Evolutionary conservation across 176 grass and related monocot genomes (phyloP), one percentile per base, ranked within the genome.

Genomic region (Bothriochloa decipiens): DNA sequence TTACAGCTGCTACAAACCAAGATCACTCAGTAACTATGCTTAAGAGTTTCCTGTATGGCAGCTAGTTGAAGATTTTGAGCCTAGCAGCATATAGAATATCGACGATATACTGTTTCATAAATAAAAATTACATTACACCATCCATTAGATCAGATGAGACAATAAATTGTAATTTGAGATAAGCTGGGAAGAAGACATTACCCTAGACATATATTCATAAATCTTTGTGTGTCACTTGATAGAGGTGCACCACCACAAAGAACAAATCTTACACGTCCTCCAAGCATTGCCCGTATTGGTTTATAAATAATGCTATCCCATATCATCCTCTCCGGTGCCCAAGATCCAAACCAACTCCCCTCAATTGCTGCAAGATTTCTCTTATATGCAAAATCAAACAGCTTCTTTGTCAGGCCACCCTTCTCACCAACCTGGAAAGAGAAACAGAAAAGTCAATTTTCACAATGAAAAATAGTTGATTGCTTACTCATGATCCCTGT

Each of bases 171-270:
- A 67, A 76, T 33, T 79, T 28, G 65, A 63, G 50, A 72, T 57
- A 76, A 84, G 29, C 25, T 17, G 29, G 28, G 43, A 9, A 64
- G 39, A 71, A 79, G 41, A 83, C 78, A 86, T 94, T 88, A 94
- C 94, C 94, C 94, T 20, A 97, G 63, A 65, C 94, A 94, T 90
- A 94, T 94, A 78, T 97, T 97, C 72, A 90, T 92, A 81, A 97
- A 94, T 97, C 94, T 94, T 85, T 97, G 94, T 29, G 94, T 92
- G 41, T 94, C 94, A 64, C 77, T 72, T 64, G 91, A 97, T 61
- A 97, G 81, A 78, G 94, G 89, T 47, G 94, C 94, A 5, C 91
- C 94, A 79, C 94, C 94, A 88, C 89, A 94, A 79, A 97, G 92
- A 82, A 94, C 81, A 79, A 94, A 97, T 88, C 92, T 89, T 58